Evolutionary conservation across 148 eudicot genomes (phyloP).

Genomic region (Rhododendron molle): DNA sequence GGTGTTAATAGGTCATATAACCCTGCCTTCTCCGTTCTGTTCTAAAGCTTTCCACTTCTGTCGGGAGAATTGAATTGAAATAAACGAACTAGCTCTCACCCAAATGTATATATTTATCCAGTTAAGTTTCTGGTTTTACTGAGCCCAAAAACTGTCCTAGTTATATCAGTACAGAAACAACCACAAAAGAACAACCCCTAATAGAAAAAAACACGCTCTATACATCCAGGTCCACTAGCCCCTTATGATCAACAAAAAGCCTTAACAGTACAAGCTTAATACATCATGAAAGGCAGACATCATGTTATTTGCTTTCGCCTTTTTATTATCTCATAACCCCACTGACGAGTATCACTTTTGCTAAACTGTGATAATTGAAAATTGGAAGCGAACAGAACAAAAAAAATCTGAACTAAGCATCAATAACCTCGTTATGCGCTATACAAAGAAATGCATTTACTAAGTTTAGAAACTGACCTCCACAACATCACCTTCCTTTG

Average conservation of each 20-base stretch:
- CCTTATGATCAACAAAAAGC: not conserved
- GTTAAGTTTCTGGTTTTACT: not conserved
- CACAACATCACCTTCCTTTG: constrained; percentile 86
- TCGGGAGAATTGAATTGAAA: not conserved
- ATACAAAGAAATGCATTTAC: not conserved
- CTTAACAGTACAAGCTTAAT: not conserved
- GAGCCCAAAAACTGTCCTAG: no score
- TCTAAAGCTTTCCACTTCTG: not conserved
- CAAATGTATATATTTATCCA: not conserved
- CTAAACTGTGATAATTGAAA: not conserved
- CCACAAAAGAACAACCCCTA: not conserved
- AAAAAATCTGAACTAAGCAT: not conserved
- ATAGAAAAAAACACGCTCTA: not conserved
- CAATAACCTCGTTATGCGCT: not conserved
- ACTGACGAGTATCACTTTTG: not conserved
- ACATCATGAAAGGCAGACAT: not conserved
- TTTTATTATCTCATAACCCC: not conserved
- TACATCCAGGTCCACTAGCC: not conserved
- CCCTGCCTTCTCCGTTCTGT: not conserved
- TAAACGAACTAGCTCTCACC: not conserved
- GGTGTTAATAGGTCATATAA: not conserved
- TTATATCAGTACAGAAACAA: not conserved
- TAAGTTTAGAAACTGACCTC: constrained; percentile 47
- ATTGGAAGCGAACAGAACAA: not conserved
- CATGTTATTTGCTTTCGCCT: not conserved